A percentile compares a stretch with the other conserved stretches of the same genome.
Evolutionary conservation across 1,284 basidiomycete species (phyloP).

Genomic region (Melampsora larici-populina): DNA sequence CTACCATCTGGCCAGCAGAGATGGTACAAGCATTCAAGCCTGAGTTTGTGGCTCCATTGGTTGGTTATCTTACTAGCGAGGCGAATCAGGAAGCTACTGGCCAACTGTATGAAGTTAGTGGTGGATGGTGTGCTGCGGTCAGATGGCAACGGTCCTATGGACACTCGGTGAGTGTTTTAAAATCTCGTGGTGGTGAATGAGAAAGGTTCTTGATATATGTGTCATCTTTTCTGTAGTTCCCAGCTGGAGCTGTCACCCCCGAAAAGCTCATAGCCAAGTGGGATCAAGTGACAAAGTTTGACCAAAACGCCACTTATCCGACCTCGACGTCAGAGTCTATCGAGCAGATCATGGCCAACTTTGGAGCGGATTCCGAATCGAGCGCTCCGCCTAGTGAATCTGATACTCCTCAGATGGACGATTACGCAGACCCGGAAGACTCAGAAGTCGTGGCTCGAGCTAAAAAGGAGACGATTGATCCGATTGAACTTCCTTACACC

Average conservation of each 20-base stretch:
- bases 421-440: conserved; percentile 76
- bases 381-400: conserved; percentile 43
- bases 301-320: conserved; percentile 71
- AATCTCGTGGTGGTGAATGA: conserved; percentile 41
- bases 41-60: conserved; percentile 80
- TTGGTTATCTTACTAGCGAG: conserved; percentile 83
- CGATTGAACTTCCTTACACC: conserved; percentile 68
- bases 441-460: conserved; percentile 75
- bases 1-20: conserved; percentile 71
- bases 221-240: conserved; percentile 58
- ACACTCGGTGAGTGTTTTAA: conserved; percentile 49
- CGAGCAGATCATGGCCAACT: conserved; percentile 70
- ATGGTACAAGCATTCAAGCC: conserved; percentile 96
- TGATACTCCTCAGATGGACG: conserved; percentile 48
- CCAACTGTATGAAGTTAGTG: conserved; percentile 79
- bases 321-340: conserved; percentile 63
- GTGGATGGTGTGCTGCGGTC: conserved; percentile 87
- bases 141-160: conserved; percentile 92
- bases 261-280: conserved; percentile 76
- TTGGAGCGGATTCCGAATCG: conserved; percentile 61
- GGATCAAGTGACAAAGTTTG: conserved; percentile 75
- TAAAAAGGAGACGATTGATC: conserved; percentile 64
- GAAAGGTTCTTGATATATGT: background rate
- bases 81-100: conserved; percentile 73
- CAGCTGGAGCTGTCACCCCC: conserved; percentile 72